A percentile compares a stretch with the other conserved stretches of the same genome.
These are phyloP conservation scores for Podospora pseudocomata DNA, from an alignment of 495 filamentous ascomycete genomes.

Conservation along the genomic window DNA sequence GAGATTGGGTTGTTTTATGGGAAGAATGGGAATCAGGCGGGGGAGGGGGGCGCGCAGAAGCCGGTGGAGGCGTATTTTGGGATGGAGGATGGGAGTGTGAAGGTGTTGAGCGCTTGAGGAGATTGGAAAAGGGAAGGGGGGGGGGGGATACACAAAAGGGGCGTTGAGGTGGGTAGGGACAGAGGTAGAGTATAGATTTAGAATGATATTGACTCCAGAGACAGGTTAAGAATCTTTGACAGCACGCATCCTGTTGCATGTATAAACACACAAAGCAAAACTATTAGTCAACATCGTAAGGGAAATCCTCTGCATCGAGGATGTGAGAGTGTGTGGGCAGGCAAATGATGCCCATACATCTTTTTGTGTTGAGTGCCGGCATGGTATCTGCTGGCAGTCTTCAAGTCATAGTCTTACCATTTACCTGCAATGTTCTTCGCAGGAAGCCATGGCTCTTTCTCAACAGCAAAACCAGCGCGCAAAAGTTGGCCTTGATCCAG, in stretches of 20 bases:
- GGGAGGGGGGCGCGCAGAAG: conserved; percentile 68
- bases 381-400: not conserved
- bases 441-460: not conserved
- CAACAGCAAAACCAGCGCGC: too few species aligned
- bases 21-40: conserved; percentile 63
- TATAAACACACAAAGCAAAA: not conserved
- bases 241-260: not conserved
- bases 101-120: conserved; percentile 13
- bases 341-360: too few species aligned
- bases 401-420: not conserved
- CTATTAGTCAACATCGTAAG: too few species aligned
- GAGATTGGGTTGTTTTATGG: conserved; percentile 91
- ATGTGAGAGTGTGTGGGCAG: too few species aligned
- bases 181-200: not conserved
- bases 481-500: too few species aligned
- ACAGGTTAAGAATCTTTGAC: not conserved
- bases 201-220: not conserved
- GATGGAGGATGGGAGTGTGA: conserved; percentile 58
- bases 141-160: not conserved
- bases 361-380: too few species aligned
- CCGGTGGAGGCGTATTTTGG: conserved; percentile 94
- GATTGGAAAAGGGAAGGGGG: not conserved
- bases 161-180: not conserved
- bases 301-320: too few species aligned
- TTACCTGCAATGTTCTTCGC: not conserved